Conservation (phyloP, 2,329 filamentous ascomycete genomes). For the Hymenoscyphus repandus region DNA sequence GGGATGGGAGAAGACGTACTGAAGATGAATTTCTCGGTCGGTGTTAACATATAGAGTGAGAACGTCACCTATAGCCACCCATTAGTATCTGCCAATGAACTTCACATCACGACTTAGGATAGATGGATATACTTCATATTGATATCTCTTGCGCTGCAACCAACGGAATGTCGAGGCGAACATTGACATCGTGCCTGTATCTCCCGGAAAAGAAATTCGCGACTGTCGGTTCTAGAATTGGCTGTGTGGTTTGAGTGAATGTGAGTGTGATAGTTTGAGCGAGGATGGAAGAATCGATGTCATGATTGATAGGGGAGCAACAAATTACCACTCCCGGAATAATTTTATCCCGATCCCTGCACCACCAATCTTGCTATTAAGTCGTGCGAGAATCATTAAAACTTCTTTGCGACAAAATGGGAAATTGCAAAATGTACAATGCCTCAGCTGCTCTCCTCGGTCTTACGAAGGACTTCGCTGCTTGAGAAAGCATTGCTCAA, state of each 20-base stretch:
- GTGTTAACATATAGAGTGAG: constrained; percentile 94
- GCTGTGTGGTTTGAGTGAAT: no score
- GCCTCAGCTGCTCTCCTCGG: constrained; percentile 17
- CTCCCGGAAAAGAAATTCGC: background rate
- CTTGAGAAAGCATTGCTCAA: constrained; percentile 10
- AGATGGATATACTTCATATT: constrained; percentile 83
- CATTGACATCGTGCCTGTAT: constrained; percentile 28
- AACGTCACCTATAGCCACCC: constrained; percentile 88
- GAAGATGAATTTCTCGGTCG: constrained; percentile 93
- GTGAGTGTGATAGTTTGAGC: no score
- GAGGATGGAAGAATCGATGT: no score
- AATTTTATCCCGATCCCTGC: no score
- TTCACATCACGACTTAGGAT: no score
- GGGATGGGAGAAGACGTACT: constrained; percentile 53
- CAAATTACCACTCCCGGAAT: no score
- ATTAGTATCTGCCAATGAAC: constrained; percentile 46
- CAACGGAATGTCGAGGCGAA: constrained; percentile 59
- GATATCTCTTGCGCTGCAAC: constrained; percentile 93
- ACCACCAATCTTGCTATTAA: no score
- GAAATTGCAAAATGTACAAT: constrained; percentile 24
- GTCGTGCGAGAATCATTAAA: no score
- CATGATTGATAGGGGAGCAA: no score
- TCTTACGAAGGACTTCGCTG: constrained; percentile 6
- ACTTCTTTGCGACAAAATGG: background rate
- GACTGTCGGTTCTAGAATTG: background rate